Percentiles rank a stretch among this genome's conserved stretches.
Evolutionary conservation across 441 rosid genomes (phyloP).

Genomic region (Capsella rubella): DNA sequence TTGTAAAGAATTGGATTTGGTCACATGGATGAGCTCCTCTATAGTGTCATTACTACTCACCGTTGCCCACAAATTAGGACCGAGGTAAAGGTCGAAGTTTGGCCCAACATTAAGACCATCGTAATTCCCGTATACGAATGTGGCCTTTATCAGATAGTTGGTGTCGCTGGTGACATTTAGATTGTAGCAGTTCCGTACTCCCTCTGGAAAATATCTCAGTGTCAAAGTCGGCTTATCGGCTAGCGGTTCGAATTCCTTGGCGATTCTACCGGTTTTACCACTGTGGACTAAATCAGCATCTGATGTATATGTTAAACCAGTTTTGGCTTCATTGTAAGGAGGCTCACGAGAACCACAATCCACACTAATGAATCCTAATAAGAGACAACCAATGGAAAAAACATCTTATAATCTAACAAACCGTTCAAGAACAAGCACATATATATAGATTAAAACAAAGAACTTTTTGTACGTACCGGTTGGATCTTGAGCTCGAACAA

Average conservation of each 20-base stretch:
- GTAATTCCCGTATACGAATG: constrained; percentile 51
- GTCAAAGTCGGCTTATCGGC: constrained; percentile 22
- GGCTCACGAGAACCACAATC: constrained; percentile 51
- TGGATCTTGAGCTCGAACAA: constrained; percentile 35
- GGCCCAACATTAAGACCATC: constrained; percentile 38
- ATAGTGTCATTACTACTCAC: constrained; percentile 22
- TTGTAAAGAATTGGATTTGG: constrained; percentile 25
- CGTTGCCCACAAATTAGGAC: constrained; percentile 51
- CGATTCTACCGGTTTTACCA: constrained; percentile 33
- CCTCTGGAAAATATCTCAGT: constrained; percentile 52
- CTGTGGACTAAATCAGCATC: constrained; percentile 35
- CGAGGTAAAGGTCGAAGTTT: constrained; percentile 47
- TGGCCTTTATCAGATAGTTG: constrained; percentile 46
- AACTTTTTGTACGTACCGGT: constrained; percentile 15
- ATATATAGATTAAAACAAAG: neutral
- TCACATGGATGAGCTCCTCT: constrained; percentile 53
- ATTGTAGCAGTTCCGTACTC: constrained; percentile 49
- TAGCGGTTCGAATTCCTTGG: constrained; percentile 21
- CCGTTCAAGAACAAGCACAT: neutral
- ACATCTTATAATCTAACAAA: neutral
- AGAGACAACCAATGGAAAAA: neutral
- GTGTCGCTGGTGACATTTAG: constrained; percentile 43
- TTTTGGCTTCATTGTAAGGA: constrained; percentile 26
- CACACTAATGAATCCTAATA: constrained; percentile 58
- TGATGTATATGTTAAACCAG: constrained; percentile 43